Conservation (phyloP, 2,329 filamentous ascomycete species). For the Juglanconis oblonga region DNA sequence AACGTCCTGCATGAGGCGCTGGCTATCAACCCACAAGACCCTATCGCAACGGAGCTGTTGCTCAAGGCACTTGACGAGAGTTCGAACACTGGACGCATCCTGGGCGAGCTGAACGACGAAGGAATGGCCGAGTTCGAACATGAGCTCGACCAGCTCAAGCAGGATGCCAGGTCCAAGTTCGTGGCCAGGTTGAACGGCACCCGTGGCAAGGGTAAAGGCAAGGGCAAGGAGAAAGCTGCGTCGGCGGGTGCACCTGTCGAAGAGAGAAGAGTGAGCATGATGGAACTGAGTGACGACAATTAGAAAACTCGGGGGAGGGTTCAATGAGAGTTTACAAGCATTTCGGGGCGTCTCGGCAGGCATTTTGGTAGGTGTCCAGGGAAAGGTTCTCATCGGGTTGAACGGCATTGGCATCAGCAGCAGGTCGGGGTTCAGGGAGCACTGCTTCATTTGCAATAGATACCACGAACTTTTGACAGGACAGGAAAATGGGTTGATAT, state of each 20-base stretch:
- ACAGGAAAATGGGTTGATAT: neutral
- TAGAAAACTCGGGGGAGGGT: slow-evolving; percentile 16
- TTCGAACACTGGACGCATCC: slow-evolving; percentile 30
- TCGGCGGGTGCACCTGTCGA: slow-evolving; percentile 31
- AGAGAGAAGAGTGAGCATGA: slow-evolving; percentile 43
- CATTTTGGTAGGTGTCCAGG: slow-evolving; percentile 9
- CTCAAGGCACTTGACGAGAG: slow-evolving; percentile 68
- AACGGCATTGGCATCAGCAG: slow-evolving; percentile 1
- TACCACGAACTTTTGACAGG: neutral
- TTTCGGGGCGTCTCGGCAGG: slow-evolving; percentile 16
- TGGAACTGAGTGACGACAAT: slow-evolving; percentile 58
- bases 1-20: slow-evolving; percentile 81
- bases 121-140: slow-evolving; percentile 48
- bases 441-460: slow-evolving; percentile 5
- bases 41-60: slow-evolving; percentile 75
- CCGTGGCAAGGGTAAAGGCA: slow-evolving; percentile 22
- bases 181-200: slow-evolving; percentile 27
- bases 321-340: neutral
- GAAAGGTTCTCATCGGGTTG: neutral
- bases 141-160: slow-evolving; percentile 45
- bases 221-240: slow-evolving; percentile 42
- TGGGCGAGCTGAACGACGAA: slow-evolving; percentile 17
- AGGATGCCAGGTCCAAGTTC: slow-evolving; percentile 37
- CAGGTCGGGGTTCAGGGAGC: neutral
- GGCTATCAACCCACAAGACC: slow-evolving; percentile 74